A percentile compares a stretch with the other conserved stretches of the same genome.
These are phyloP conservation scores for Fragaria vesca DNA, from an alignment of 306 rosid species.

Conservation along the genomic window DNA sequence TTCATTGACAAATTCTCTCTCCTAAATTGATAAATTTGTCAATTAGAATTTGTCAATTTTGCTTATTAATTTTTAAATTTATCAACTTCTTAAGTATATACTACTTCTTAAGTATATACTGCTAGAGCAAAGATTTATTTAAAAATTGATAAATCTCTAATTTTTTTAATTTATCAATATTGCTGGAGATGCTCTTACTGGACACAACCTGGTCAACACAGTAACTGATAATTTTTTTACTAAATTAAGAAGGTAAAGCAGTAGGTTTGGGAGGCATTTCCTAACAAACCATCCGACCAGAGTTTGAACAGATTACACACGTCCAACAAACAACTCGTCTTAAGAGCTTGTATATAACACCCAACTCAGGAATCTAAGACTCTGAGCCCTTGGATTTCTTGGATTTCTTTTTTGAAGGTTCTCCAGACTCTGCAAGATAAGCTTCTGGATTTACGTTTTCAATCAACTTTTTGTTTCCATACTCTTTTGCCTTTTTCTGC, in stretches of 20 bases:
- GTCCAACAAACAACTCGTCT: conserved; percentile 5
- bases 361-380: conserved; percentile 21
- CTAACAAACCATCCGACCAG: conserved; percentile 3
- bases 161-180: no score
- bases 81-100: no score
- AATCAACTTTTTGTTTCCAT: conserved; percentile 50
- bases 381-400: conserved; percentile 59
- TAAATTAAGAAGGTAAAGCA: background rate
- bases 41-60: no score
- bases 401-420: conserved; percentile 59
- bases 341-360: background rate
- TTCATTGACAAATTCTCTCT: no score
- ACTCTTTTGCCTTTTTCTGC: conserved; percentile 70
- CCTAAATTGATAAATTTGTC: no score
- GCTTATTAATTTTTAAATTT: no score
- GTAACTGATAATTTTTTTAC: background rate
- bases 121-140: no score
- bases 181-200: no score
- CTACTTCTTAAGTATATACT: no score
- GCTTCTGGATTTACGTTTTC: conserved; percentile 59
- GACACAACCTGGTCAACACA: background rate
- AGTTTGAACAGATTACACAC: conserved; percentile 6
- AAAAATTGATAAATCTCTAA: no score
- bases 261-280: background rate
- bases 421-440: conserved; percentile 53